Evolutionary conservation across 768 basidiomycete genomes (phyloP).

Genomic region (Podaxis carcinomalis): DNA sequence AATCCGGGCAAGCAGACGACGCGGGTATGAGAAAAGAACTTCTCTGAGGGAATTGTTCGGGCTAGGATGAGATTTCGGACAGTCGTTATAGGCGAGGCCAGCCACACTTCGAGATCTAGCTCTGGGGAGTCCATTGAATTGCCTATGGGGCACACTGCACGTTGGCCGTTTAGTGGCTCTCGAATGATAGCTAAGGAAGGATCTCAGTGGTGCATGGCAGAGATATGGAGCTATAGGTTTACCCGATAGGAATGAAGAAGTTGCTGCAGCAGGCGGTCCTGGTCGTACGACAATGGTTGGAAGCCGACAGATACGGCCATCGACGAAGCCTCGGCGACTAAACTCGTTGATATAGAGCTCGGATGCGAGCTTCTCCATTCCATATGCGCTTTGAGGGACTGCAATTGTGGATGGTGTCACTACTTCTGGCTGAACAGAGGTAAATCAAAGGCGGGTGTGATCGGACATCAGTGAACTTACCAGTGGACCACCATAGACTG

Average conservation of each 20-base stretch:
- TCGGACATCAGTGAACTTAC: conserved; percentile 19
- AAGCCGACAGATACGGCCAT: conserved; percentile 55
- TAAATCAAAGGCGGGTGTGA: background rate
- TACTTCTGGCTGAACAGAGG: conserved; percentile 30
- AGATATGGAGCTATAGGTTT: conserved; percentile 6
- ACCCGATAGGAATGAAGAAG: conserved; percentile 56
- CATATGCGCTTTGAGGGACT: conserved; percentile 53
- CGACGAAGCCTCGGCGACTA: conserved; percentile 52
- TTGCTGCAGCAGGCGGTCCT: conserved; percentile 49
- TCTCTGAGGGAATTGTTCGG: conserved; percentile 37
- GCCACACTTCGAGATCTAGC: conserved; percentile 45
- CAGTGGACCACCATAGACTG: conserved; percentile 57
- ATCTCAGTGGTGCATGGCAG: background rate
- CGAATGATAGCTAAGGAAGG: conserved; percentile 41
- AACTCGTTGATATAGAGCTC: conserved; percentile 61
- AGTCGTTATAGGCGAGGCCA: conserved; percentile 48
- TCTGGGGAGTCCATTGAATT: conserved; percentile 37
- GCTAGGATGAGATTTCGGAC: conserved; percentile 49
- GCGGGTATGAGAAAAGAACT: conserved; percentile 40
- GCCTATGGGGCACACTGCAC: conserved; percentile 52
- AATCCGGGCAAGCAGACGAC: conserved; percentile 60
- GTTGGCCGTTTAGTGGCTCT: conserved; percentile 49
- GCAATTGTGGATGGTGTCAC: conserved; percentile 45
- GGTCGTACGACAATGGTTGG: conserved; percentile 58
- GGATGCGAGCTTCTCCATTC: conserved; percentile 48